phyloP scores from a whole-genome alignment of 1,284 basidiomycete species.

The Tylopilus orsonianus region DNA sequence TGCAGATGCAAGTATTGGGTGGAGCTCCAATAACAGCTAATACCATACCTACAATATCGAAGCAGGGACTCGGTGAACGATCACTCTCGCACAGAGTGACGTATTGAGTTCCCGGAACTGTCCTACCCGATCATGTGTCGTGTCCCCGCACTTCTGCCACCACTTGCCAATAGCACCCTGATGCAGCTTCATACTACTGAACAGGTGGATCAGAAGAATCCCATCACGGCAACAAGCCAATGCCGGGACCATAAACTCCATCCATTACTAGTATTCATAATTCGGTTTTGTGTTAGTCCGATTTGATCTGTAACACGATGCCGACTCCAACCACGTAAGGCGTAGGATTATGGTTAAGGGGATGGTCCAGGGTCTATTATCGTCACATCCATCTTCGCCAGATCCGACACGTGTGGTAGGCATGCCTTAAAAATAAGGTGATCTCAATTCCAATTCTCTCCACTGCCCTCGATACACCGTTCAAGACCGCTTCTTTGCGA shows the following conservation, averaged over 20 bases:
- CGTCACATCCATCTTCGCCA: background rate
- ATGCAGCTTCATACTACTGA: background rate
- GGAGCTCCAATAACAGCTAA: slow-evolving; percentile 4
- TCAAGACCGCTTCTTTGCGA: background rate
- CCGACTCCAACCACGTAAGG: background rate
- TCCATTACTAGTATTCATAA: background rate
- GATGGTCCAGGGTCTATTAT: background rate
- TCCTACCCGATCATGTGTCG: background rate
- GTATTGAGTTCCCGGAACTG: background rate
- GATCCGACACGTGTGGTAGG: slow-evolving; percentile 13
- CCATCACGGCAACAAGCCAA: background rate
- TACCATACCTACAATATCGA: background rate
- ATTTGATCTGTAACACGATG: no score
- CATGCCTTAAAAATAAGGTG: slow-evolving; percentile 8
- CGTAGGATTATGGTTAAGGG: background rate
- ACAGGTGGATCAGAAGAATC: background rate
- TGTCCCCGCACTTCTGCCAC: background rate
- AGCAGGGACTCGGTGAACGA: background rate
- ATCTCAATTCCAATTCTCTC: slow-evolving; percentile 6
- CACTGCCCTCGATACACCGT: background rate
- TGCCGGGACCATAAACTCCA: slow-evolving; percentile 2
- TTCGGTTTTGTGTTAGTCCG: no score
- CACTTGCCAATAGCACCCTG: background rate
- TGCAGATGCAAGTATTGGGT: no score
- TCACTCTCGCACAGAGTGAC: slow-evolving; percentile 1